These are phyloP conservation scores for Lodderomyces theae DNA, from an alignment of 1,139 yeast species.

Conservation along the genomic window DNA sequence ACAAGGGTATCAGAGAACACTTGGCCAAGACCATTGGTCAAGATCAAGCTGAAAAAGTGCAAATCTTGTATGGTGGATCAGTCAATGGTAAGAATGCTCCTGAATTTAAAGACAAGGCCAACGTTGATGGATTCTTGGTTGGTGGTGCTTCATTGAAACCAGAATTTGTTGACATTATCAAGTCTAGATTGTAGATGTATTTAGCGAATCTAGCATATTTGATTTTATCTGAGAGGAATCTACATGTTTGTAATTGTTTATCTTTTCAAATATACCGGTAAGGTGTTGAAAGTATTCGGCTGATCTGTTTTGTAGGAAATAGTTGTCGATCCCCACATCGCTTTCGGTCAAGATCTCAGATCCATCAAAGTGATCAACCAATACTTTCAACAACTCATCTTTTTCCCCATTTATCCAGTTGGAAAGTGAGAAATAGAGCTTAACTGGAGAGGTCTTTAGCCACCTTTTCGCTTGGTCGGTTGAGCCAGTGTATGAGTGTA, in stretches of 20 bases:
- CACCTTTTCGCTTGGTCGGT: constrained; percentile 60
- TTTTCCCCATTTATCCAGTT: constrained; percentile 53
- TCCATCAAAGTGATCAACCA: constrained; percentile 16
- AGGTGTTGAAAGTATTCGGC: constrained; percentile 14
- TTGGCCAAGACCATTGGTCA: constrained; percentile 74
- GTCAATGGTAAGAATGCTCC: constrained; percentile 94
- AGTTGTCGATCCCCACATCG: constrained; percentile 34
- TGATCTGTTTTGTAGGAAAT: constrained; percentile 14
- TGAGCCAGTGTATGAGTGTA: constrained; percentile 89
- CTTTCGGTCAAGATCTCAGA: constrained; percentile 37
- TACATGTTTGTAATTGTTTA: constrained; percentile 10
- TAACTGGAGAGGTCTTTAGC: constrained; percentile 28
- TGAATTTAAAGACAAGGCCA: constrained; percentile 86
- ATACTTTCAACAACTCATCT: constrained; percentile 18
- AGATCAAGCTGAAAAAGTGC: constrained; percentile 69
- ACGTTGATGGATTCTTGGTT: constrained; percentile 97
- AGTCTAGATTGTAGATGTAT: constrained; percentile 68
- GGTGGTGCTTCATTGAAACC: constrained; percentile 99
- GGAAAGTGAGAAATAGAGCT: constrained; percentile 57
- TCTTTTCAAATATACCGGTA: constrained; percentile 14
- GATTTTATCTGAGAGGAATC: constrained; percentile 11
- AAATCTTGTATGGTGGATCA: constrained; percentile 98
- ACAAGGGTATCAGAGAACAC: constrained; percentile 82
- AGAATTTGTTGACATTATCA: constrained; percentile 92
- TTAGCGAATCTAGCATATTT: constrained; percentile 14